Base-by-base conservation (phyloP, 2,329 filamentous ascomycete genomes). In the Paraphoma sp. region DNA sequence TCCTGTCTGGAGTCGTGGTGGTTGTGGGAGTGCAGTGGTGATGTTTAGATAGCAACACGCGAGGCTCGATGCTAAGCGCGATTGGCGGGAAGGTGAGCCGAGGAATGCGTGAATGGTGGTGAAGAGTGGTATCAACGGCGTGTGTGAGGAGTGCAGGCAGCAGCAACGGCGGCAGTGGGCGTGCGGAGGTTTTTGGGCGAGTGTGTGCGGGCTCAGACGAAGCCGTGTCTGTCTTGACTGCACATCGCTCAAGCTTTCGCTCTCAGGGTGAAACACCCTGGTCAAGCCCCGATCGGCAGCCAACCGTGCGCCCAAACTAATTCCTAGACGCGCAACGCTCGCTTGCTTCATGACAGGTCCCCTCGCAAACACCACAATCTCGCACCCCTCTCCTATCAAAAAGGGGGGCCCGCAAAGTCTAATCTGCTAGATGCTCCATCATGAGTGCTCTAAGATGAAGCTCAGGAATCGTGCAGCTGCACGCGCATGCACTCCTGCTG, bases 381-480 rank as follows among this genome's bases (percentile, higher is more conserved):
- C 53, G 47, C 45, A 31, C 41, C 33, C 42, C 47, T 45, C 53
- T 45, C 53, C 41, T 36, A 40, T 36, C 45, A 46, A 48, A 51
- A 51, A 45, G 42, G 49, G 49, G 48, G 49, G 42, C 31, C 38
- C 33, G 28, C n/a, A 29, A 30, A 50, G 45, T 53, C 48, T 51
- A 31, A 53, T 53, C 36, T 53, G 47, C 54, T 50, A 47, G 31
- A 51, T 43, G 36, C 48, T 23, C 23, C 23, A 23, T 23, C 23
- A 23, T 23, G 23, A 23, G 23, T 48, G 18, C 41, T 23, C 42
- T 43, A 49, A 57, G 46, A 53, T 57, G 57, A 51, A 48, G 46
- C 6, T 8, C 17, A 51, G 48, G 48, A 33, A 18, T 51, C 48
- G 48, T 33, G 48, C 49, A 54, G 23, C 46, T 50, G 52, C 58